Conservation (phyloP, 768 basidiomycete species). For the Cystofilobasidium macerans region DNA sequence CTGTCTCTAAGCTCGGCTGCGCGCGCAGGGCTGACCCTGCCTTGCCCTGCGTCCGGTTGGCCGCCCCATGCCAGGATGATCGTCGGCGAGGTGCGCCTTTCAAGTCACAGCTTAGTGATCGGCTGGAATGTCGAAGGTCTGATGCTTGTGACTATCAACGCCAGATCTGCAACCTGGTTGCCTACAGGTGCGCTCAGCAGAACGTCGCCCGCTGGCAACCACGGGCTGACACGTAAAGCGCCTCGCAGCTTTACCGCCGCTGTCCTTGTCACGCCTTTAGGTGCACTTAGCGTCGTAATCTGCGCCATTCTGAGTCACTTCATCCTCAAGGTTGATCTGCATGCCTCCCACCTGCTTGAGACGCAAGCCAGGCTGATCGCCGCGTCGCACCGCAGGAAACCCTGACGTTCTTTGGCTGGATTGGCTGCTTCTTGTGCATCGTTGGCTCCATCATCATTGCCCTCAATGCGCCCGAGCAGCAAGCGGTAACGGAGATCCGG, state of each 20-base stretch:
- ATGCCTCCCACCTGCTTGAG: too few species aligned
- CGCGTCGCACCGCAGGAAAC: too few species aligned
- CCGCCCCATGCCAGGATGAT: constrained; percentile 62
- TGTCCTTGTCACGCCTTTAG: constrained; percentile 78
- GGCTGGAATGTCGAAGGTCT: too few species aligned
- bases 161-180: constrained; percentile 37
- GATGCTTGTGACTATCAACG: too few species aligned
- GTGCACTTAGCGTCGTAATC: constrained; percentile 89
- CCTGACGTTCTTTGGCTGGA: constrained; percentile 91
- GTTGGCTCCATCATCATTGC: constrained; percentile 44
- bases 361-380: too few species aligned
- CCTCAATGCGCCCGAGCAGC: constrained; percentile 50
- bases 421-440: constrained; percentile 80
- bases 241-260: constrained; percentile 40
- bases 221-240: too few species aligned
- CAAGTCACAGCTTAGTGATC: too few species aligned
- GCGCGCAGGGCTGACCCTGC: constrained; percentile 45
- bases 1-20: background rate
- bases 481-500: constrained; percentile 35
- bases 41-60: too few species aligned
- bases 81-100: constrained; percentile 34
- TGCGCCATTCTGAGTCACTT: constrained; percentile 35
- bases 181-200: constrained; percentile 27
- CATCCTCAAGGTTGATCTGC: background rate
- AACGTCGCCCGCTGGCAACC: constrained; percentile 24